Evolutionary conservation across 2,329 filamentous ascomycete species (phyloP).

Genomic region (Pseudogymnoascus sp.): DNA sequence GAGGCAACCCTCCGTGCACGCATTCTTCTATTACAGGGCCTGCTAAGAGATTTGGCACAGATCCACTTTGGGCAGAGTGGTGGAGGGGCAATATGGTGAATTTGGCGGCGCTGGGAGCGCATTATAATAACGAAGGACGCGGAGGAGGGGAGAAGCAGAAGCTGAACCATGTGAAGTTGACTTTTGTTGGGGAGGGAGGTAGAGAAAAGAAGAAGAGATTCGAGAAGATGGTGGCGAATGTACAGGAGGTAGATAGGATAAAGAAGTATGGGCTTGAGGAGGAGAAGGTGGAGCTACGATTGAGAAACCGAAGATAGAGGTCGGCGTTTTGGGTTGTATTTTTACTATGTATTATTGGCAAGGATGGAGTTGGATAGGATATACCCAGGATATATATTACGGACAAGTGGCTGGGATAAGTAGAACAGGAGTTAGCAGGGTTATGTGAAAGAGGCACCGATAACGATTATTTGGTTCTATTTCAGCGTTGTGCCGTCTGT

Average conservation of each 20-base stretch:
- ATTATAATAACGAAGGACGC: neutral
- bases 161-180: slow-evolving; percentile 7
- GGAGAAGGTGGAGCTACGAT: neutral
- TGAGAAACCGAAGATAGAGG: neutral
- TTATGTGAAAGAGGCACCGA: neutral
- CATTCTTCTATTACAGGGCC: neutral
- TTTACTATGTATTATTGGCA: neutral
- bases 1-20: neutral
- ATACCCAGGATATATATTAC: neutral
- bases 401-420: neutral
- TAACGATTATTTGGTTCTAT: neutral
- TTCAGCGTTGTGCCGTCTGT: neutral
- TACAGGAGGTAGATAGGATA: neutral
- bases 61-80: neutral
- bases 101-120: neutral
- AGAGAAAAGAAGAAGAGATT: neutral
- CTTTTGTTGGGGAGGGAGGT: neutral
- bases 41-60: slow-evolving; percentile 1
- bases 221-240: neutral
- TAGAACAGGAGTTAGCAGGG: neutral
- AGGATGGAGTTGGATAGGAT: neutral
- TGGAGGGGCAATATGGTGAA: slow-evolving; percentile 5
- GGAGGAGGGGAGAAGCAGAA: slow-evolving; percentile 1
- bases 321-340: neutral
- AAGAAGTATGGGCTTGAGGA: neutral